phyloP scores from a whole-genome alignment of 2,329 filamentous ascomycete species.

The Aspergillus fumigatus region DNA sequence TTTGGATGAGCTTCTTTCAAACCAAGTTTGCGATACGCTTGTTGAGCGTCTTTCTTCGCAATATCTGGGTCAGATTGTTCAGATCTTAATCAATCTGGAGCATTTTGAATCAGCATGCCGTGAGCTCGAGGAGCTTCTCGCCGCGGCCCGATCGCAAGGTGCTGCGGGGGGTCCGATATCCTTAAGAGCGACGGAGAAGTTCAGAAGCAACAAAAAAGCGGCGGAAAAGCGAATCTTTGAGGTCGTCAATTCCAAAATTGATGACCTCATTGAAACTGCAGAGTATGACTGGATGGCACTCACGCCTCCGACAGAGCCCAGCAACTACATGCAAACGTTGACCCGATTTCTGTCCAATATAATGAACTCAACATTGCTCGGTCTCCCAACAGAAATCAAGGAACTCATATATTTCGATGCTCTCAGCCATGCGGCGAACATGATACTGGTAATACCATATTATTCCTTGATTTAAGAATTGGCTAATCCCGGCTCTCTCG shows the following conservation, averaged over 20 bases:
- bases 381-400: slow-evolving; percentile 92
- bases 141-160: slow-evolving; percentile 75
- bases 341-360: slow-evolving; percentile 92
- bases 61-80: slow-evolving; percentile 95
- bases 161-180: slow-evolving; percentile 73
- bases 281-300: slow-evolving; percentile 85
- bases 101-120: slow-evolving; percentile 93
- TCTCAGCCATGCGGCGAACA: slow-evolving; percentile 80
- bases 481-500: slow-evolving; percentile 9
- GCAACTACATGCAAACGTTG: slow-evolving; percentile 91
- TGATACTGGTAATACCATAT: slow-evolving; percentile 60
- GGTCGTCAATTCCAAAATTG: slow-evolving; percentile 96
- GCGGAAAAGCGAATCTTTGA: slow-evolving; percentile 98
- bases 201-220: slow-evolving; percentile 85
- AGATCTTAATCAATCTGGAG: slow-evolving; percentile 95
- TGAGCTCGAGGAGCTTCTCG: slow-evolving; percentile 81
- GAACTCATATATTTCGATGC: slow-evolving; percentile 98
- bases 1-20: slow-evolving; percentile 87
- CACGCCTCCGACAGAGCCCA: slow-evolving; percentile 65
- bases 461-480: not conserved
- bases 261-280: slow-evolving; percentile 92
- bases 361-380: slow-evolving; percentile 90
- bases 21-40: slow-evolving; percentile 85
- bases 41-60: slow-evolving; percentile 86
- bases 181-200: slow-evolving; percentile 78